Base-by-base conservation (phyloP, 768 basidiomycete genomes). In the Sporobolomyces phaffii region DNA sequence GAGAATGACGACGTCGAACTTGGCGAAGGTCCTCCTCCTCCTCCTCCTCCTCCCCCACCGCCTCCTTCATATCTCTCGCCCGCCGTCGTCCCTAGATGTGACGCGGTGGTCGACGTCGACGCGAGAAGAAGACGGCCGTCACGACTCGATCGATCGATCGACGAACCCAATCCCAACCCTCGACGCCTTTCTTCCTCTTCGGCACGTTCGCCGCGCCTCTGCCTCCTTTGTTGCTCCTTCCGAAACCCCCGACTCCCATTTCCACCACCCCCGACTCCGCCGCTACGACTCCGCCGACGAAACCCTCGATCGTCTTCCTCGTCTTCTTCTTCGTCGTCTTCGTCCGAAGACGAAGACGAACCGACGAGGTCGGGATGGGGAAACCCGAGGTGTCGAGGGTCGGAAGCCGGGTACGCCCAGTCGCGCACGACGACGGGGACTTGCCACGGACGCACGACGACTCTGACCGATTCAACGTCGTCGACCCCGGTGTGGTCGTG, bases 131-230 rank as follows among this genome's bases (percentile, higher is more conserved):
- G n/a, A n/a, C n/a, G n/a, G n/a, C n/a, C n/a, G 38, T 38, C 38
- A 38, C 38, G 38, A 17, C 17, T n/a, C n/a, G n/a, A n/a, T n/a
- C 26, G 5, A 57, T 57, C 54, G 24, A 57, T 33, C 43, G 43
- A 20, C 15, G 41, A 44, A 58, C 56, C 56, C 41, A 58, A 45
- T 33, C 56, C 56, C 56, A 58, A 47, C 15, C 56, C 56, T 31
- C 44, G 40, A 3, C 38, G 22, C 34, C 53, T 40, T n/a, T n/a
- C n/a, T n/a, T n/a, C n/a, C n/a, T n/a, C n/a, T n/a, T n/a, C n/a
- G n/a, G n/a, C n/a, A n/a, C n/a, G n/a, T n/a, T n/a, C n/a, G n/a
- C n/a, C n/a, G n/a, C n/a, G n/a, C n/a, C n/a, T n/a, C n/a, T n/a
- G n/a, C n/a, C n/a, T n/a, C n/a, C n/a, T n/a, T n/a, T n/a, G n/a